Conservation (phyloP, 2,329 filamentous ascomycete species). For the Pseudonectria foliicola region DNA sequence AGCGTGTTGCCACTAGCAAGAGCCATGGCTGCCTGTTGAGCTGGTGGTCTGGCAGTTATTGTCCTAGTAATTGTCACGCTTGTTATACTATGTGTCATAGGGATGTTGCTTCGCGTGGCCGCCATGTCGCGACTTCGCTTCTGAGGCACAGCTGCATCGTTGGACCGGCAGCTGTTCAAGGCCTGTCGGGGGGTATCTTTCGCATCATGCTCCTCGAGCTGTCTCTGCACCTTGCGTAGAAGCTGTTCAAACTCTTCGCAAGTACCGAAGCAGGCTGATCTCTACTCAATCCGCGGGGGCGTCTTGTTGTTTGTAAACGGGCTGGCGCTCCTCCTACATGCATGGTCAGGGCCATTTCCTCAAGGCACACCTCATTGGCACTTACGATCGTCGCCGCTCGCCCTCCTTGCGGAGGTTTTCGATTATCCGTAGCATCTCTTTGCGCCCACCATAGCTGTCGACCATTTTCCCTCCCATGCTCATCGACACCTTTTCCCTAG, state of each 20-base stretch:
- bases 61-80: too few species aligned
- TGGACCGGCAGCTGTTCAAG: not conserved
- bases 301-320: conserved; percentile 32
- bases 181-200: conserved; percentile 1
- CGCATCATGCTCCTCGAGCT: not conserved
- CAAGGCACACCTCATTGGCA: conserved; percentile 14
- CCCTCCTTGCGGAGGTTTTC: conserved; percentile 82
- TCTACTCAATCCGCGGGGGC: conserved; percentile 38
- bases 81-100: too few species aligned
- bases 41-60: too few species aligned
- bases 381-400: conserved; percentile 74
- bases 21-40: too few species aligned
- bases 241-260: conserved; percentile 22
- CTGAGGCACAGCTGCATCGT: too few species aligned
- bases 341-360: conserved; percentile 10
- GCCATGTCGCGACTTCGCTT: too few species aligned
- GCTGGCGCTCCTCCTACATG: conserved; percentile 30
- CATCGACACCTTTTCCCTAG: conserved; percentile 86
- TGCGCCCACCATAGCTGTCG: conserved; percentile 71
- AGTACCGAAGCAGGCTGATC: conserved; percentile 26
- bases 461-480: conserved; percentile 80
- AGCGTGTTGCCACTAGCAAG: too few species aligned
- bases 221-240: conserved; percentile 9
- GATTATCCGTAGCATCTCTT: conserved; percentile 88
- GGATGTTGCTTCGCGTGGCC: too few species aligned